These are phyloP conservation scores for Parietaria judaica DNA, from an alignment of 306 rosid species.

Conservation along the genomic window DNA sequence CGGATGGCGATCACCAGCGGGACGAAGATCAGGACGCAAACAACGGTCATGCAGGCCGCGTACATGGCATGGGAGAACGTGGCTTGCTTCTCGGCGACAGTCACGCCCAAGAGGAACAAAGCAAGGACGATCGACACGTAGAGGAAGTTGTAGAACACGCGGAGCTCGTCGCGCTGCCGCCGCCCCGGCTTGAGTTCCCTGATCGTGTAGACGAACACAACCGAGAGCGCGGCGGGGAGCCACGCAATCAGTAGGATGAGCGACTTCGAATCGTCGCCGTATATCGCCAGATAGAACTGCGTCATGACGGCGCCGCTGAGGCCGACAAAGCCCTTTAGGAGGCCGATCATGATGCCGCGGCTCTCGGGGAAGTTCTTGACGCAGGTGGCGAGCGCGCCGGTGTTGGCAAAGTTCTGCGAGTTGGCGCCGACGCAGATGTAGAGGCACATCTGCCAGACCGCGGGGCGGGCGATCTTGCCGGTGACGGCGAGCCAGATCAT, in stretches of 20 bases:
- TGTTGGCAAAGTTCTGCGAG: constrained; percentile 43
- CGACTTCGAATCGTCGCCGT: constrained; percentile 34
- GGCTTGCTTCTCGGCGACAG: constrained; percentile 14
- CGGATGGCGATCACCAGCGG: constrained; percentile 26
- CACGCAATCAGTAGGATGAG: constrained; percentile 43
- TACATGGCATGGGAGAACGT: constrained; percentile 25
- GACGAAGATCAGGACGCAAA: constrained; percentile 21
- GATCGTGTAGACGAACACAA: constrained; percentile 31
- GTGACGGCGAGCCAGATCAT: constrained; percentile 44
- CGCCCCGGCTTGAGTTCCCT: constrained; percentile 14
- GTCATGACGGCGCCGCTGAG: constrained; percentile 48
- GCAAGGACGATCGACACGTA: constrained; percentile 36
- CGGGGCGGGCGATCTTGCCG: constrained; percentile 30
- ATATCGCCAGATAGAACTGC: constrained; percentile 36
- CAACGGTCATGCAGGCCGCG: constrained; percentile 19
- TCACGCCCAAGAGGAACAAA: constrained; percentile 28
- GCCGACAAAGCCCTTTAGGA: constrained; percentile 46
- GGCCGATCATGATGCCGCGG: constrained; percentile 41
- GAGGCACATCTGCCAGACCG: constrained; percentile 48
- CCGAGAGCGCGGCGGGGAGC: constrained; percentile 41
- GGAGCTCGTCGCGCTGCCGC: constrained; percentile 25
- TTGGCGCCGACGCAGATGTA: constrained; percentile 43
- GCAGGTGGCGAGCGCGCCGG: constrained; percentile 37
- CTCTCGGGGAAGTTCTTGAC: constrained; percentile 49
- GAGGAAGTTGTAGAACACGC: constrained; percentile 32